phyloP scores from a whole-genome alignment of 306 rosid species.

The Corylus americana region DNA sequence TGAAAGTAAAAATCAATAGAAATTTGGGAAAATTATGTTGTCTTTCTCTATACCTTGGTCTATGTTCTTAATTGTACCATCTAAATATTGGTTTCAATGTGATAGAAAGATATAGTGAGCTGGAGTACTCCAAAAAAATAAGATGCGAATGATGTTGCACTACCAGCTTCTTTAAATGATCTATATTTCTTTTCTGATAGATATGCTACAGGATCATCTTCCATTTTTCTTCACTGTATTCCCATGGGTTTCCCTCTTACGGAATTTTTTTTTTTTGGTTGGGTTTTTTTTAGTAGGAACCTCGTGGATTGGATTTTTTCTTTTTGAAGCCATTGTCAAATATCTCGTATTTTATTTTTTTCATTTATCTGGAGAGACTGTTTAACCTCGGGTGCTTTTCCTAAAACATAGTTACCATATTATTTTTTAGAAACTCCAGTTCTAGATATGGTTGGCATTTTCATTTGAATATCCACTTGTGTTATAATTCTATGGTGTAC shows the following conservation, averaged over 20 bases:
- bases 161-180: not conserved
- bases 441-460: not conserved
- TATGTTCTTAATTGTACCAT: not conserved
- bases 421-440: not conserved
- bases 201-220: not conserved
- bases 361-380: not conserved
- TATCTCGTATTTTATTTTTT: too few species aligned
- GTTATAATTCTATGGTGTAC: not conserved
- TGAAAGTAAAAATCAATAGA: too few species aligned
- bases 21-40: too few species aligned
- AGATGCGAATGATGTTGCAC: not conserved
- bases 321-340: too few species aligned
- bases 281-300: too few species aligned
- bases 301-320: too few species aligned
- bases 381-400: not conserved
- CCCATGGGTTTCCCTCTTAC: too few species aligned
- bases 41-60: too few species aligned
- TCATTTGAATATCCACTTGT: not conserved
- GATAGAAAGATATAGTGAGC: not conserved
- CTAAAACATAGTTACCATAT: not conserved
- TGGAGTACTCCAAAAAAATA: not conserved
- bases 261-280: too few species aligned
- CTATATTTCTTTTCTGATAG: not conserved
- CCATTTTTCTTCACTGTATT: not conserved
- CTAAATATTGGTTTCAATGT: not conserved